These are phyloP conservation scores for Rhynchospora pubera DNA, from an alignment of 176 grass and related monocot genomes.

Conservation along the genomic window DNA sequence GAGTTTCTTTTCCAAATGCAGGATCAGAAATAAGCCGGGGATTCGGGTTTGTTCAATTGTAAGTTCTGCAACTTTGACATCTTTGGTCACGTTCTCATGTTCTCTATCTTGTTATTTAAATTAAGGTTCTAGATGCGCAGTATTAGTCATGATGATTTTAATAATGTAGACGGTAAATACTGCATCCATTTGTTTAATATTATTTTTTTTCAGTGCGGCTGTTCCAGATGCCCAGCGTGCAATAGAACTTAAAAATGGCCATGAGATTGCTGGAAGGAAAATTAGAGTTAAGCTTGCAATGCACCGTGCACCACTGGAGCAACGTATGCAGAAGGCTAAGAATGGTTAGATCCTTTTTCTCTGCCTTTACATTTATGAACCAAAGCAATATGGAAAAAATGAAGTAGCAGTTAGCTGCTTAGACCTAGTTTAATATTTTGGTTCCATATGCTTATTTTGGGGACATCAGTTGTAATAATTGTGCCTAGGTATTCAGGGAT, in stretches of 20 bases:
- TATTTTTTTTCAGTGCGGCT: constrained; percentile 46
- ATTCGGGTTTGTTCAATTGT: constrained; percentile 91
- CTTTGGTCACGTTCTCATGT: background rate
- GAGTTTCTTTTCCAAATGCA: constrained; percentile 20
- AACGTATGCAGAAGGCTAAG: constrained; percentile 54
- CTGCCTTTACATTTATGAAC: background rate
- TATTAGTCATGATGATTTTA: background rate
- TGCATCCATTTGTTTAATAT: constrained; percentile 15
- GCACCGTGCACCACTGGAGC: constrained; percentile 56
- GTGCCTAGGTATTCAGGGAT: background rate
- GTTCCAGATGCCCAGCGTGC: constrained; percentile 75
- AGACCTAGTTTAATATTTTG: too few species aligned
- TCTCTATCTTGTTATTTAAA: background rate
- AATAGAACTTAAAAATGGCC: constrained; percentile 78
- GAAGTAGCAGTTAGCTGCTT: background rate
- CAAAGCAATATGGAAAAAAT: background rate
- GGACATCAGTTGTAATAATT: background rate
- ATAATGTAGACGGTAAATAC: background rate
- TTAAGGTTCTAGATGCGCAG: background rate
- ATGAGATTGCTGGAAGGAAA: constrained; percentile 60
- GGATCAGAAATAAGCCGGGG: constrained; percentile 68
- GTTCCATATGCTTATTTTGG: background rate
- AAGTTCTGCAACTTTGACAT: constrained; percentile 29
- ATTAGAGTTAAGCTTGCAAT: constrained; percentile 85
- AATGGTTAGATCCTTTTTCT: constrained; percentile 37